Percentiles rank a stretch among this genome's conserved stretches.
Evolutionary conservation across 805 yeast genomes (phyloP).

Genomic region (Suhomyces sp.): DNA sequence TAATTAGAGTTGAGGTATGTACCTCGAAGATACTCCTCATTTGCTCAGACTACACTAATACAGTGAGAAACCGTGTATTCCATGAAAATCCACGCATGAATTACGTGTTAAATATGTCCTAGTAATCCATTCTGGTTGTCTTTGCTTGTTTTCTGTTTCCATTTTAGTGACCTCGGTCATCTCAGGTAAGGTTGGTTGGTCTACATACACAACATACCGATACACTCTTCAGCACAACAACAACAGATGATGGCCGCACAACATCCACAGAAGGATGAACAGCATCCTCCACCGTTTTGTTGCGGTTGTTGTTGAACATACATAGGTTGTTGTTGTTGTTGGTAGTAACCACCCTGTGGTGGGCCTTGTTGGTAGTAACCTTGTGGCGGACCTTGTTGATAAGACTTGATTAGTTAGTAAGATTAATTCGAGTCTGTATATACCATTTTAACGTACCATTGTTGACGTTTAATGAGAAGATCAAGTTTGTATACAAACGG

Average conservation of each 20-base stretch:
- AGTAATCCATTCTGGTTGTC: background rate
- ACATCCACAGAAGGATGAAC: slow-evolving; percentile 16
- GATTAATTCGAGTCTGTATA: background rate
- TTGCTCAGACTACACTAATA: background rate
- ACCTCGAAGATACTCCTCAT: background rate
- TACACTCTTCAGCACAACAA: slow-evolving; percentile 18
- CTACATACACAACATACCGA: slow-evolving; percentile 8
- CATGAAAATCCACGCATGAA: background rate
- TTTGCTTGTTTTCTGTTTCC: background rate
- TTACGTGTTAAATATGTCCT: background rate
- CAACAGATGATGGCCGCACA: slow-evolving; percentile 16
- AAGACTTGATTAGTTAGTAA: slow-evolving; percentile 10
- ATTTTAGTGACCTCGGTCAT: background rate
- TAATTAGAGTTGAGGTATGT: background rate
- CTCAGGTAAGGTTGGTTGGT: background rate
- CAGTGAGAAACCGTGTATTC: background rate
- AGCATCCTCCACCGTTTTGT: slow-evolving; percentile 18
- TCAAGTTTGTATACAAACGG: background rate
- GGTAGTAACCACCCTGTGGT: slow-evolving; percentile 26
- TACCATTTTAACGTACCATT: background rate
- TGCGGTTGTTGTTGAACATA: slow-evolving; percentile 29
- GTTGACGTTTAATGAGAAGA: background rate
- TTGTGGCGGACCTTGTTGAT: slow-evolving; percentile 21
- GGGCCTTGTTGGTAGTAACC: slow-evolving; percentile 27
- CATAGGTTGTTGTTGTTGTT: slow-evolving; percentile 34